Base-by-base conservation (phyloP, 1,284 basidiomycete genomes). In the Takashimella tepidaria region DNA sequence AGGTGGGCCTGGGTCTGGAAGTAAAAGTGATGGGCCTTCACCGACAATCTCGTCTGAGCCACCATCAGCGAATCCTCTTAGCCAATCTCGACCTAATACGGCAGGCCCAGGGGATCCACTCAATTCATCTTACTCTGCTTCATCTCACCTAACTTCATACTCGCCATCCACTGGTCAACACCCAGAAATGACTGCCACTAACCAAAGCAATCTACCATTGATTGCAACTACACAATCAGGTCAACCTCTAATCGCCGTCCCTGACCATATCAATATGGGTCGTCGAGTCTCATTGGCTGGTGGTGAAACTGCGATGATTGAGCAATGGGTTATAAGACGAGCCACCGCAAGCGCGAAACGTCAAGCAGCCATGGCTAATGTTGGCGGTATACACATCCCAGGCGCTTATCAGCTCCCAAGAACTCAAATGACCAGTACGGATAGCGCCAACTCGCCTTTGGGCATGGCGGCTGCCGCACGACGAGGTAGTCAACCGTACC, bases 401-500 rank as follows among this genome's bases (percentile, higher is more conserved):
- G 31, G 31, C 16, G 31, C 31, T 8, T 37, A 37, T 16, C 31
- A 37, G 31, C 8, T 37, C 10, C 31, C 31, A 16, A n/a, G n/a
- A n/a, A n/a, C n/a, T n/a, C 58, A 54, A 26, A 43, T 54, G 26
- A 42, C 41, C 2, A 45, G 45, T 10, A 43, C 49, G 3, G 54
- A 52, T 2, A 26, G 47, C 1, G 53, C 47, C 50, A 60, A 60
- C 49, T 60, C 68, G 6, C 56, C 59, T 3, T 59, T 69, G 45
- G 64, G 66, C 20, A 56, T 75, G 63, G 69, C 69, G 0, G 52
- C 61, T 19, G 62, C 65, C 0, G 70, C 69, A 2, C 44, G 71
- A 27, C 53, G 68, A 23, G 59, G 60, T 22, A 69, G 67, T 54
- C 69, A 67, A 23, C 72, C 70, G 16, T 74, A 73, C 50, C 72